phyloP scores from a whole-genome alignment of 164 flowering plant species.

The Hamamelis virginiana region DNA sequence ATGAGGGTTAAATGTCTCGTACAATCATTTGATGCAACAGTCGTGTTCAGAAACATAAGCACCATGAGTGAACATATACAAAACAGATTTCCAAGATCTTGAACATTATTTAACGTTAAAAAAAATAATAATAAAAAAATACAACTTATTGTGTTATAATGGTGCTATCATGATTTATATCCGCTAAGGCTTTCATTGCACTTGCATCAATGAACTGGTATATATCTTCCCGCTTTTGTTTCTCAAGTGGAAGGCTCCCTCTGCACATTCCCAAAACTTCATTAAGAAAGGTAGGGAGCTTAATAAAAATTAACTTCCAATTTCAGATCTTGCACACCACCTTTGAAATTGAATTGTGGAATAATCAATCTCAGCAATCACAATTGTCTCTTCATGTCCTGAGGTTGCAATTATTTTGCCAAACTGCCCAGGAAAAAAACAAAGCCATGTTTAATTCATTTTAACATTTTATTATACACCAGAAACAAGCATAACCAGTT shows the following conservation, averaged over 20 bases:
- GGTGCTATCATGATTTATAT: too few species aligned
- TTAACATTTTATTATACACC: neutral
- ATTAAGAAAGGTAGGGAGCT: neutral
- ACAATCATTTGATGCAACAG: too few species aligned
- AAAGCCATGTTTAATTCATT: neutral
- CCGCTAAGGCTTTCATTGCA: too few species aligned
- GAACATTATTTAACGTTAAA: too few species aligned
- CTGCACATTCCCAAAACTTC: constrained; percentile 21
- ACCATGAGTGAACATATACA: too few species aligned
- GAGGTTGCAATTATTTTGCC: constrained; percentile 44
- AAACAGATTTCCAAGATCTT: too few species aligned
- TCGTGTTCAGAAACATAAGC: too few species aligned
- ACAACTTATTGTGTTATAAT: too few species aligned
- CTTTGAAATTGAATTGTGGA: constrained; percentile 27
- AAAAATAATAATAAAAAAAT: too few species aligned
- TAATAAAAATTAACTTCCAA: neutral
- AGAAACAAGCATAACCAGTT: neutral
- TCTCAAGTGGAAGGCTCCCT: constrained; percentile 26
- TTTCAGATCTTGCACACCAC: constrained; percentile 5
- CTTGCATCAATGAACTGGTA: constrained; percentile 36
- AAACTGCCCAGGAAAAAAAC: constrained; percentile 23
- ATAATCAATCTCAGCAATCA: constrained; percentile 47
- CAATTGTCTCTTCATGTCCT: constrained; percentile 33
- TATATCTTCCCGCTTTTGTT: constrained; percentile 31
- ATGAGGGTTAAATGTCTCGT: too few species aligned